Evolutionary conservation across 2,329 filamentous ascomycete species (phyloP), one percentile per base, ranked within the genome.

Genomic region (Fusarium graminum): DNA sequence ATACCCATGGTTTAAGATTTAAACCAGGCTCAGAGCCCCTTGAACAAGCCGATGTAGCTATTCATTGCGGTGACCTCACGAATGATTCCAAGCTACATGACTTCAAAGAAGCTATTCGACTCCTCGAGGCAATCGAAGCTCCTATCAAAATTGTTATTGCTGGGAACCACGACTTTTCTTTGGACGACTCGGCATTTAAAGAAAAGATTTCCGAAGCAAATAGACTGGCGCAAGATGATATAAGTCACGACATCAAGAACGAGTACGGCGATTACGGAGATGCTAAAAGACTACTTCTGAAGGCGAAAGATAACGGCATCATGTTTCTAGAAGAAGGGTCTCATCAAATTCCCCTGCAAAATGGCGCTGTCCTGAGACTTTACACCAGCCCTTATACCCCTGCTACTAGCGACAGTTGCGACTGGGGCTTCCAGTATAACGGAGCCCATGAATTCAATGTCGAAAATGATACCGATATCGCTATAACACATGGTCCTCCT

Each of bases 11-110:
- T 2, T 16, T 49, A 10, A 25, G 7, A 6, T 68, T 68, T 11
- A 7, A n/a, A 13, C n/a, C 8, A 1, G n/a, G 41, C 1, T 49
- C 3, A 10, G 39, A 50, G 11, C 60, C 52, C 4, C 36, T 53
- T 2, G 5, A 10, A 11, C 32, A 28, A 3, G 73, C 51, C 4
- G 82, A 85, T 57, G 79, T 85, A 0, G 78, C 72, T 4, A 81
- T 86, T 16, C 82, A 85, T 65, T 84, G 82, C 52, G 82, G 83
- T 11, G 82, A 86, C 42, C 74, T 86, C 5, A 85, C 82, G 1
- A 65, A 79, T 1, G 70, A 76, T 22, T 84, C 82, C 1, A 81
- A 77, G 26, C 46, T 84, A 0, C 47, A 74, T 1, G 80, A 83
- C 42, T 81, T 79, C 41, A 69, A 62, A 22, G 61, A 68, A 4